Percentiles rank a stretch among this genome's conserved stretches.
These are phyloP conservation scores for Nematodospora valgi DNA, from an alignment of 805 yeast genomes.

Conservation along the genomic window DNA sequence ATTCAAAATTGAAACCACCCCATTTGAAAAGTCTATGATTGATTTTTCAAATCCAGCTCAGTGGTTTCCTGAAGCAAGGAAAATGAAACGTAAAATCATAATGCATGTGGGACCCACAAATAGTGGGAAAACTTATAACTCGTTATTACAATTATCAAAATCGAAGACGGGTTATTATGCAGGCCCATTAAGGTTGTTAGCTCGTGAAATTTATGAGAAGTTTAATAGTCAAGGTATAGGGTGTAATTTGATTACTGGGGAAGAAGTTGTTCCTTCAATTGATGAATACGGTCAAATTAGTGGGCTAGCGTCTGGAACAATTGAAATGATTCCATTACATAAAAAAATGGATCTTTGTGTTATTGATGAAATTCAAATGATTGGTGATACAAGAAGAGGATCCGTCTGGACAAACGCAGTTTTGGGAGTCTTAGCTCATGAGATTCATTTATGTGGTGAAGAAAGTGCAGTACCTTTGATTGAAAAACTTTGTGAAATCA, in stretches of 20 bases:
- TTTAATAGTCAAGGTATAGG: constrained; percentile 62
- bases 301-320: constrained; percentile 78
- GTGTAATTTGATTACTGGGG: constrained; percentile 94
- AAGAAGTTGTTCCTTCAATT: constrained; percentile 71
- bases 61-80: constrained; percentile 86
- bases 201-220: constrained; percentile 86
- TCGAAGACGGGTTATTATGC: constrained; percentile 85
- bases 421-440: constrained; percentile 80
- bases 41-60: constrained; percentile 38
- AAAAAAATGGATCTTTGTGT: constrained; percentile 80
- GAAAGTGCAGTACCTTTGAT: constrained; percentile 74
- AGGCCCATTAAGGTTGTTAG: constrained; percentile 87
- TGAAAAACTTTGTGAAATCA: constrained; percentile 50
- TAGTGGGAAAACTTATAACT: constrained; percentile 89
- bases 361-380: constrained; percentile 95
- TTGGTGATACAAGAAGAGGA: constrained; percentile 75
- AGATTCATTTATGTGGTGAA: constrained; percentile 93
- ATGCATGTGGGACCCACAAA: constrained; percentile 98
- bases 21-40: constrained; percentile 13
- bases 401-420: constrained; percentile 94
- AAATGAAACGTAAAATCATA: constrained; percentile 71
- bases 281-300: constrained; percentile 75
- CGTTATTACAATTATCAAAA: constrained; percentile 62
- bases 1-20: constrained; percentile 9
- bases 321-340: constrained; percentile 82